Evolutionary conservation across 768 basidiomycete genomes (phyloP).

Genomic region (Lyophyllum atratum): DNA sequence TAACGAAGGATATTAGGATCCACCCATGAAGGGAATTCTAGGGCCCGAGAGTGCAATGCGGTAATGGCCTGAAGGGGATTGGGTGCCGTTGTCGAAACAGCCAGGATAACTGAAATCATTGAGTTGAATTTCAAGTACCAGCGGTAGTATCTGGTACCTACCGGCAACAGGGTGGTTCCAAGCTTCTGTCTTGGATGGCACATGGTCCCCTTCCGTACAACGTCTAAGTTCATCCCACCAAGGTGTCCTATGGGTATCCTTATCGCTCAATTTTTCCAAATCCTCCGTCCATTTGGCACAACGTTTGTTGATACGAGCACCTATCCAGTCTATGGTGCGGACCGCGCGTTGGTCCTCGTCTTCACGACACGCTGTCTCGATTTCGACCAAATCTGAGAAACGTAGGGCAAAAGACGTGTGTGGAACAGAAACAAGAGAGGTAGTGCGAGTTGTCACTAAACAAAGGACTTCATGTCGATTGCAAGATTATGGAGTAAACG

Average conservation of each 20-base stretch:
- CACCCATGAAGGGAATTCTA: conserved; percentile 81
- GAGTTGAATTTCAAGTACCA: conserved; percentile 12
- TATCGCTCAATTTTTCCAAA: conserved; percentile 47
- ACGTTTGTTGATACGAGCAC: conserved; percentile 63
- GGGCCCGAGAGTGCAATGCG: conserved; percentile 63
- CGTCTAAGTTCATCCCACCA: conserved; percentile 88
- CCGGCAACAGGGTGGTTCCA: conserved; percentile 89
- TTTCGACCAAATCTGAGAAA: conserved; percentile 74
- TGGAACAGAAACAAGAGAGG: conserved; percentile 65
- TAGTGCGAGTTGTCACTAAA: conserved; percentile 79
- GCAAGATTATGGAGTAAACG: conserved; percentile 4
- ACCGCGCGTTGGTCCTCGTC: conserved; percentile 79
- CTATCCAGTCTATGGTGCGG: conserved; percentile 86
- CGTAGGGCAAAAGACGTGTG: conserved; percentile 75
- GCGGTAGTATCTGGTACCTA: conserved; percentile 39
- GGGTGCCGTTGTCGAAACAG: conserved; percentile 78
- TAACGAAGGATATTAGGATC: conserved; percentile 71
- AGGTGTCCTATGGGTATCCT: conserved; percentile 52
- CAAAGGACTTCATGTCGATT: conserved; percentile 4
- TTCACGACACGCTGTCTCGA: conserved; percentile 75
- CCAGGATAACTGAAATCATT: conserved; percentile 64
- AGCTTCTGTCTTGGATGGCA: conserved; percentile 70
- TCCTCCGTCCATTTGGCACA: conserved; percentile 75
- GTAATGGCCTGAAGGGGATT: conserved; percentile 84
- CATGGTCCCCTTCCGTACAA: conserved; percentile 76